Conservation (phyloP, 129 eudicot genomes). For the Saussurea involucrata region DNA sequence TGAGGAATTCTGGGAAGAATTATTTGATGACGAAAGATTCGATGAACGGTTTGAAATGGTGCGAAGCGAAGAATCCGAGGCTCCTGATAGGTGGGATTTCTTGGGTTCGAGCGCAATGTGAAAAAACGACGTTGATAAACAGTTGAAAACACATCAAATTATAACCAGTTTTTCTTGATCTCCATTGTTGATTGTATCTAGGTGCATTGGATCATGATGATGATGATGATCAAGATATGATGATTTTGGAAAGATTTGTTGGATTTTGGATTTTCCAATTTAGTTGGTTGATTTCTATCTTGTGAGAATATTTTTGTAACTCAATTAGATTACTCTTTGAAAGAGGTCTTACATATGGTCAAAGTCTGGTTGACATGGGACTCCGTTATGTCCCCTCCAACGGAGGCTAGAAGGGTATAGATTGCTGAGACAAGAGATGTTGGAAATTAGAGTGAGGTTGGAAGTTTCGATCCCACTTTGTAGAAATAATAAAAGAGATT, state of each 20-base stretch:
- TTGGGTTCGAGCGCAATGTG: neutral
- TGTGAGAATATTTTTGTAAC: neutral
- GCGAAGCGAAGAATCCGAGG: neutral
- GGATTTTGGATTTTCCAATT: neutral
- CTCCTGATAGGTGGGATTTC: neutral
- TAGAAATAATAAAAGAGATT: no score
- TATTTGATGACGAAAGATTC: constrained; percentile 36
- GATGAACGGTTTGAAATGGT: constrained; percentile 39
- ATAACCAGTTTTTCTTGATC: neutral
- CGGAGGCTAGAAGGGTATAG: neutral
- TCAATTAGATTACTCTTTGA: no score
- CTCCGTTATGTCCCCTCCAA: no score
- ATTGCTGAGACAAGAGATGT: neutral
- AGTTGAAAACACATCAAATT: neutral
- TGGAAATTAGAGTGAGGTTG: no score
- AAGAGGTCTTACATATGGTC: neutral
- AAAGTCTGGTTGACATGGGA: neutral
- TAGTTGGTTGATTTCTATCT: neutral
- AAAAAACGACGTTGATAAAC: neutral
- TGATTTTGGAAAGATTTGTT: neutral
- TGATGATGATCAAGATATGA: neutral
- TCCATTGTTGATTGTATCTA: neutral
- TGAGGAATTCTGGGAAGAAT: constrained; percentile 85
- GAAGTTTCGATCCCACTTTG: no score
- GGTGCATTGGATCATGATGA: neutral